Base-by-base conservation (phyloP, 1,284 basidiomycete genomes). In the Pseudozyma flocculosa region DNA sequence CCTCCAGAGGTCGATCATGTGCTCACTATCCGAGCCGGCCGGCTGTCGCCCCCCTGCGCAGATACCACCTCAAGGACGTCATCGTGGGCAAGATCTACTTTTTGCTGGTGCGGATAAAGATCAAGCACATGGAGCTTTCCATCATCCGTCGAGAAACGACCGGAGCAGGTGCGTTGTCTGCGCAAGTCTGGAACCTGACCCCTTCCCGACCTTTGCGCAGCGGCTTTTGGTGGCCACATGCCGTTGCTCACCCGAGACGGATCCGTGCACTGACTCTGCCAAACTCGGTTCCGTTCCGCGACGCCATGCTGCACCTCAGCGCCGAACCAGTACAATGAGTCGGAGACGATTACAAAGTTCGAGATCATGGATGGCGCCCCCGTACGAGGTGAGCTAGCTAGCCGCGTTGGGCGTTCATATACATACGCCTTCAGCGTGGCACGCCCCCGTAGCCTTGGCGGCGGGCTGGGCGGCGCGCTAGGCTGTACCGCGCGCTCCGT, bases 51-150 rank as follows among this genome's bases (percentile, higher is more conserved):
- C 13, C 4, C 9, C 32, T 17, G 3, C 14, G n/a, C 57, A 69
- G 63, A 79, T 98, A 98, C 79, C 94, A 98, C 77, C 81, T 98
- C 57, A 98, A 97, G 80, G 95, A 98, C 78, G 94, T 97, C 54
- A 98, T 98, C 50, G 94, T 98, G 14, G 94, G 94, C 79, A 97
- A 97, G 82, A 97, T 98, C 76, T 97, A 95, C 82, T 98, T 98
- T 81, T 82, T 98, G 26, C 87, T 98, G 40, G 94, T 98, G 8
- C 87, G 94, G 56, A 97, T 98, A 84, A 97, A 98, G 83, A 97
- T 98, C 82, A 97, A 98, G 80, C 93, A 98, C 73, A 97, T 97
- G 93, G 95, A 98, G 76, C 84, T 98, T 18, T 95, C 92, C 15
- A 97, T 97, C 76, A 97, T 98, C 66, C 87, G 94, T 24, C 85